Conservation (phyloP, 1,284 basidiomycete species). For the Afroboletus lepidellus region DNA sequence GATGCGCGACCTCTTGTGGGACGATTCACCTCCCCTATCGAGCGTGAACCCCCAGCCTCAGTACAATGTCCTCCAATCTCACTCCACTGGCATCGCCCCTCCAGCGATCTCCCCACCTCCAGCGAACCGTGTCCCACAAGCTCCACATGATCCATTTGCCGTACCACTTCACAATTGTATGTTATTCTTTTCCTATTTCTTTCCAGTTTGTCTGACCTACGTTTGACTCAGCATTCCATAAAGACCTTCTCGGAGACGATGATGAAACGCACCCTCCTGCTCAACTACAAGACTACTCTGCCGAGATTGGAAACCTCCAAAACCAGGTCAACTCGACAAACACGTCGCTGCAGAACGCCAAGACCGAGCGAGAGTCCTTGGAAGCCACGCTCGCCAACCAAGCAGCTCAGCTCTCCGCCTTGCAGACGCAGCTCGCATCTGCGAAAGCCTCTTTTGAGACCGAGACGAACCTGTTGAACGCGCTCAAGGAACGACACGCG, state of each 20-base stretch:
- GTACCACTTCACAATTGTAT: constrained; percentile 28
- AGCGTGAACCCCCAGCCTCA: constrained; percentile 39
- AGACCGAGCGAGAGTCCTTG: constrained; percentile 54
- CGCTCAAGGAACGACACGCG: constrained; percentile 70
- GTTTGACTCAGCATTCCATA: constrained; percentile 32
- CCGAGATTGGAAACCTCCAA: constrained; percentile 82
- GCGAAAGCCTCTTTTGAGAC: constrained; percentile 83
- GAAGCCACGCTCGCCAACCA: constrained; percentile 63
- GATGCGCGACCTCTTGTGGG: constrained; percentile 52
- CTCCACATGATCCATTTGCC: constrained; percentile 44
- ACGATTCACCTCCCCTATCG: constrained; percentile 61
- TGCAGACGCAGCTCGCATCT: constrained; percentile 74
- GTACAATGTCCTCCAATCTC: constrained; percentile 38
- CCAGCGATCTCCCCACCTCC: constrained; percentile 19
- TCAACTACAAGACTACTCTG: constrained; percentile 65
- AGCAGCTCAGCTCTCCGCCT: constrained; percentile 65
- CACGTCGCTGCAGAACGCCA: constrained; percentile 60
- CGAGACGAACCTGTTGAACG: constrained; percentile 74
- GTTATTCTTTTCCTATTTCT: constrained; percentile 13
- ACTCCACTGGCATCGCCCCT: constrained; percentile 25
- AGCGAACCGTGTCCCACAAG: constrained; percentile 22
- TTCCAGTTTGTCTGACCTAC: constrained; percentile 17
- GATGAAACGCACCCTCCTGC: constrained; percentile 49
- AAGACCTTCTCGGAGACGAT: constrained; percentile 72
- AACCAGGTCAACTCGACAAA: constrained; percentile 85